Percentiles rank a stretch among this genome's conserved stretches.
Evolutionary conservation across 2,329 filamentous ascomycete species (phyloP).

Genomic region (Neopestalotiopsis sp.): DNA sequence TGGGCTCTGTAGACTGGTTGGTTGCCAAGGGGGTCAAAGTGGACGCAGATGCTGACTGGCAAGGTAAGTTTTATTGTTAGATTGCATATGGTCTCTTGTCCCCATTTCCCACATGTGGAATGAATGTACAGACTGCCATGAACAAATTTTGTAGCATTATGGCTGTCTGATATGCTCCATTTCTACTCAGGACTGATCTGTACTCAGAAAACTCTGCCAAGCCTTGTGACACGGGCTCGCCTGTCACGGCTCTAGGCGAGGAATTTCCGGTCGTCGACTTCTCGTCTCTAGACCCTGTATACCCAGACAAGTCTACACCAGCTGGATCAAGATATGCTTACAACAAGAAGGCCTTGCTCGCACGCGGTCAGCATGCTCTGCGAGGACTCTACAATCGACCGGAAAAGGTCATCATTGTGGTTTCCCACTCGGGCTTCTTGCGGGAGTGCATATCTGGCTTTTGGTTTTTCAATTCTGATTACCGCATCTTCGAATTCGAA

Average conservation of each 20-base stretch:
- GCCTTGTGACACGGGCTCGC: constrained; percentile 66
- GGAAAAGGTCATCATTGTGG: constrained; percentile 67
- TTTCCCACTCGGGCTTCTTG: constrained; percentile 69
- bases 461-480: constrained; percentile 67
- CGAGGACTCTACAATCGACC: constrained; percentile 54
- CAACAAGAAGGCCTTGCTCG: constrained; percentile 56
- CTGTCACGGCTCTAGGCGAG: constrained; percentile 44
- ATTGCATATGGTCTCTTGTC: not conserved
- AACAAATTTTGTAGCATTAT: not conserved
- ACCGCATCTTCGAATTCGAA: constrained; percentile 63
- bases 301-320: constrained; percentile 64
- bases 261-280: constrained; percentile 65
- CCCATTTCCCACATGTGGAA: not conserved
- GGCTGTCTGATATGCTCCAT: not conserved
- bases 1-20: constrained; percentile 62
- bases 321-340: constrained; percentile 55
- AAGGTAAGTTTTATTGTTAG: constrained; percentile 50
- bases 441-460: constrained; percentile 59
- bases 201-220: constrained; percentile 56
- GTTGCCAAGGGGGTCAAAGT: constrained; percentile 58
- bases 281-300: constrained; percentile 59
- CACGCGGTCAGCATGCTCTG: constrained; percentile 57
- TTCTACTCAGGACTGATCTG: not conserved
- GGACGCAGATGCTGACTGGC: constrained; percentile 66
- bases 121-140: too few species aligned